Evolutionary conservation across 371 early-diverging fungal genomes (phyloP), one percentile per base, ranked within the genome.

Genomic region (Actinomortierella ambigua): DNA sequence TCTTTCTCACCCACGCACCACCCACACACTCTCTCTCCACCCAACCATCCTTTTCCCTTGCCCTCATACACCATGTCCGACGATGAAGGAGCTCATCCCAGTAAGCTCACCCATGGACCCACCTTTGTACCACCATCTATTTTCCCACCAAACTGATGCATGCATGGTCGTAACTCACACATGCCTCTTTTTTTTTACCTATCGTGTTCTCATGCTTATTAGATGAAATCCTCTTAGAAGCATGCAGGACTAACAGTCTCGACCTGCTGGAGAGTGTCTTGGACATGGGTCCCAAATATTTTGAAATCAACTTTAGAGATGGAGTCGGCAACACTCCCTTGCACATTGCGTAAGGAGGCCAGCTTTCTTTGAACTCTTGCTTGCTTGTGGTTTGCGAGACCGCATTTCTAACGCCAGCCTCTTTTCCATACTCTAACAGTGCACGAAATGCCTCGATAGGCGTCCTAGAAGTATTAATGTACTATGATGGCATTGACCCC

Each of bases 271-370:
- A 71, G 20, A 3, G 53, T 39, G 63, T 71, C 42, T 59, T 71
- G 22, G 59, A 59, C n/a, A 22, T 59, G 15, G 79, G 78, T 29
- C 39, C 27, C 53, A 55, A 50, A 42, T 34, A 63, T n/a, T 75
- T 81, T 28, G 76, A 87, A 50, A 68, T 88, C 57, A 87, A 87
- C 68, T 81, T 79, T 68, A 75, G 76, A 0, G 88, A 90, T 58
- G 83, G 68, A 13, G 60, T 83, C 41, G 90, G 90, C 23, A 81
- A 84, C 57, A 81, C 86, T 5, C 83, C 88, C 7, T 79, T 85
- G 41, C 90, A 90, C 58, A 84, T 87, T 59, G 85, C 85, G 88
- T 87, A 85, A 20, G 48, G 22, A 48, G 2, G 20, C 8, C 9
- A 20, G 54, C 42, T 49, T 17, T 46, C 56, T 20, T 29, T 34